These are phyloP conservation scores for Diaporthe destruens DNA, from an alignment of 2,329 filamentous ascomycete genomes.

Conservation along the genomic window DNA sequence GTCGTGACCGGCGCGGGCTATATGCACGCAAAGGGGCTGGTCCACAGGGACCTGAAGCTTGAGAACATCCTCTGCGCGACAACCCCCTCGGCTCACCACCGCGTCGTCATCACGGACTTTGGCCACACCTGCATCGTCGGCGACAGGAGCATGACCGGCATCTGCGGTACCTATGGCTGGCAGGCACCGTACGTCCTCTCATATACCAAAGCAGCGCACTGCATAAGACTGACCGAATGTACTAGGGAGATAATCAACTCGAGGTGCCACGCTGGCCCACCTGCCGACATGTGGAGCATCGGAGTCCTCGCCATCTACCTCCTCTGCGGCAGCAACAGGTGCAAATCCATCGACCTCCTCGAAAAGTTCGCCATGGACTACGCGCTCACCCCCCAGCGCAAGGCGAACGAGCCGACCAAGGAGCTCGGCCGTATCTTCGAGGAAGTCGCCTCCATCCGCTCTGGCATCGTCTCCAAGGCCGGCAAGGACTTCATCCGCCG, in stretches of 20 bases:
- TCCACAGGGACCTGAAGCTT: slow-evolving; percentile 67
- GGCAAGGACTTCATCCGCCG: slow-evolving; percentile 51
- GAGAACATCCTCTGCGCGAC: slow-evolving; percentile 66
- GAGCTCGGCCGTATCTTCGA: slow-evolving; percentile 35
- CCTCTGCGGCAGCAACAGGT: slow-evolving; percentile 45
- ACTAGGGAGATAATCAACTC: slow-evolving; percentile 55
- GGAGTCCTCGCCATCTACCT: slow-evolving; percentile 59
- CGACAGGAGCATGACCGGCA: slow-evolving; percentile 57
- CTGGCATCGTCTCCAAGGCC: slow-evolving; percentile 42
- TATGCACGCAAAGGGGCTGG: slow-evolving; percentile 62
- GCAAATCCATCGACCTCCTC: slow-evolving; percentile 40
- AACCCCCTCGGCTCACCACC: slow-evolving; percentile 57
- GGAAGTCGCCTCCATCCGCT: slow-evolving; percentile 17
- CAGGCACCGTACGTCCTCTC: slow-evolving; percentile 61
- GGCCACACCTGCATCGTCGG: slow-evolving; percentile 60
- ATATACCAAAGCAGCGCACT: no score
- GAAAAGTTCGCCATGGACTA: slow-evolving; percentile 15
- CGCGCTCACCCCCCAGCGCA: slow-evolving; percentile 39
- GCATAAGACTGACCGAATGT: slow-evolving; percentile 19
- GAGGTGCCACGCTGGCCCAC: slow-evolving; percentile 49
- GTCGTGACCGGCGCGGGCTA: slow-evolving; percentile 60
- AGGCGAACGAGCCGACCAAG: slow-evolving; percentile 43
- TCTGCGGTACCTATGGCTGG: slow-evolving; percentile 61
- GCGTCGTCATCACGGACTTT: slow-evolving; percentile 66
- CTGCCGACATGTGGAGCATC: slow-evolving; percentile 66